These are phyloP conservation scores for Aleurites moluccanus DNA, from an alignment of 441 rosid species.

Conservation along the genomic window DNA sequence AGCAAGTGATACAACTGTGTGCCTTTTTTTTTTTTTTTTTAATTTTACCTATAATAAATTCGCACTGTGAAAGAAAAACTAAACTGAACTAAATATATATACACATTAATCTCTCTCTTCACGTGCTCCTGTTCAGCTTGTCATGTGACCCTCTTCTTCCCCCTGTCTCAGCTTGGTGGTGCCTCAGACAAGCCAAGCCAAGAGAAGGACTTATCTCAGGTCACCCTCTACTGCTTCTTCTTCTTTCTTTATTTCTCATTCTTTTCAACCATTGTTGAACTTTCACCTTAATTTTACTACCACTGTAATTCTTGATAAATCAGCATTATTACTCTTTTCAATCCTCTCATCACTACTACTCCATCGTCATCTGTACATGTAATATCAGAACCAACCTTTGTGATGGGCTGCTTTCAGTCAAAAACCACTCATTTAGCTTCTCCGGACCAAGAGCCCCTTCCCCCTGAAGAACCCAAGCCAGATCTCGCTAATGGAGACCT, in stretches of 20 bases:
- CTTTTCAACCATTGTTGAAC: background rate
- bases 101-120: constrained; percentile 18
- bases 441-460: constrained; percentile 56
- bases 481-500: constrained; percentile 44
- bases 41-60: no score
- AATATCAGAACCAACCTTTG: background rate
- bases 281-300: background rate
- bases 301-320: background rate
- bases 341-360: background rate
- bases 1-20: no score
- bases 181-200: background rate
- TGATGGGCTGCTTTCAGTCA: constrained; percentile 83
- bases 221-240: constrained; percentile 6
- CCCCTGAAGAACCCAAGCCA: constrained; percentile 40
- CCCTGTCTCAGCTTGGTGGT: background rate
- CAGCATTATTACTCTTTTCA: background rate
- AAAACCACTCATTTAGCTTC: constrained; percentile 61
- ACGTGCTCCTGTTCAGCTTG: constrained; percentile 32
- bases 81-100: background rate
- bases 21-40: no score
- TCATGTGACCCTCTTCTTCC: constrained; percentile 29
- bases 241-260: background rate
- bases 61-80: no score
- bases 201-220: background rate
- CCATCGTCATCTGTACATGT: background rate